Conservation (phyloP, 148 eudicot species). For the Fagopyrum esculentum region DNA sequence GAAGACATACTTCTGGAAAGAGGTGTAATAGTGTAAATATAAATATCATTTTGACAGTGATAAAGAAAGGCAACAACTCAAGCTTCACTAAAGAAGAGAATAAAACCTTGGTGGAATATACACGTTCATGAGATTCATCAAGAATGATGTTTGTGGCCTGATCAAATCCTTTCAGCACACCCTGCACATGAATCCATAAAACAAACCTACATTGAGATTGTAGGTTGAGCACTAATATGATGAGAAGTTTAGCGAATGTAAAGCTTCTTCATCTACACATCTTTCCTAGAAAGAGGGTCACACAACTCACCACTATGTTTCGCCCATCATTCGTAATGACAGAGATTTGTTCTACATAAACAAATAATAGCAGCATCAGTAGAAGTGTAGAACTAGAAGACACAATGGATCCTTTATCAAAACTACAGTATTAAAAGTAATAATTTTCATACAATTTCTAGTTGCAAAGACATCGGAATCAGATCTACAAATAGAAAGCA, state of each 20-base stretch:
- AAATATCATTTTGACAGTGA: not conserved
- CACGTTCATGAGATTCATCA: slow-evolving; percentile 94
- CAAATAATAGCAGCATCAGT: slow-evolving; percentile 2
- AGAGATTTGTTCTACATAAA: slow-evolving; percentile 65
- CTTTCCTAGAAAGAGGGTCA: not conserved
- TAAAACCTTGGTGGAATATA: slow-evolving; percentile 86
- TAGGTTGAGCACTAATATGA: not conserved
- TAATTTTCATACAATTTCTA: not conserved
- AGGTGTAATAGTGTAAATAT: not conserved
- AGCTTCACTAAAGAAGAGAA: not conserved
- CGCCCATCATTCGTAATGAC: slow-evolving; percentile 93
- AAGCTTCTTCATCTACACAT: not conserved
- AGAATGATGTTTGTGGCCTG: slow-evolving; percentile 95
- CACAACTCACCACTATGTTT: slow-evolving; percentile 76
- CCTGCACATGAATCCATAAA: slow-evolving; percentile 32
- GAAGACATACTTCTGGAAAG: not conserved
- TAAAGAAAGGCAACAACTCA: not conserved
- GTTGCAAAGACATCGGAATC: not conserved
- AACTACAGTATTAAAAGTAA: not conserved
- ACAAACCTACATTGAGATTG: not conserved
- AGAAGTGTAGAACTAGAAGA: not conserved
- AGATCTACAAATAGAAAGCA: not conserved
- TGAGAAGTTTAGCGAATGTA: slow-evolving; percentile 17
- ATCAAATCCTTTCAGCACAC: slow-evolving; percentile 79
- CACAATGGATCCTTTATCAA: not conserved